Evolutionary conservation across 1,284 basidiomycete species (phyloP).

Genomic region (Schizophyllum amplum): DNA sequence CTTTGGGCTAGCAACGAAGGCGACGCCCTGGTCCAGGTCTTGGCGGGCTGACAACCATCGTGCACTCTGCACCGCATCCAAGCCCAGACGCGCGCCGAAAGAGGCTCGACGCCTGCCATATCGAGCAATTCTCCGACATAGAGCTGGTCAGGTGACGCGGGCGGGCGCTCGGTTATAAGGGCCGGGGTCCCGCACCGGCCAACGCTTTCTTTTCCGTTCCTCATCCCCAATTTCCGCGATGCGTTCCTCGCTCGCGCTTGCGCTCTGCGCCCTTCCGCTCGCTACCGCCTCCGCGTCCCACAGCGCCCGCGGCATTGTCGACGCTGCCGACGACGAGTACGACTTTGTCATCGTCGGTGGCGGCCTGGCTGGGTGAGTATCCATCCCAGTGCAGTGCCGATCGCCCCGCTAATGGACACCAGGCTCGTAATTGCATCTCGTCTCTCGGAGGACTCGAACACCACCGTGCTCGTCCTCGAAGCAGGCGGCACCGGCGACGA

Average conservation of each 20-base stretch:
- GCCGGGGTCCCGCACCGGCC: background rate
- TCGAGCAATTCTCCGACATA: background rate
- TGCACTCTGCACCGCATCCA: conserved; percentile 16
- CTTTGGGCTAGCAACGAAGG: conserved; percentile 37
- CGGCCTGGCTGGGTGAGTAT: background rate
- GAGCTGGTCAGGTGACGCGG: background rate
- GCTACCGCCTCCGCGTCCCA: background rate
- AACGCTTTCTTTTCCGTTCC: background rate
- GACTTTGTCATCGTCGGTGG: background rate
- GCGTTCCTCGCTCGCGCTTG: background rate
- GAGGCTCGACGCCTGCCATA: background rate
- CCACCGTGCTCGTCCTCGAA: background rate
- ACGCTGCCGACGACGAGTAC: background rate
- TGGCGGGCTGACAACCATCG: background rate
- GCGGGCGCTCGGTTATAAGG: background rate
- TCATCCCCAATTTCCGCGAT: background rate
- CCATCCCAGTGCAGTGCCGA: background rate
- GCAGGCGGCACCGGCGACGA: background rate
- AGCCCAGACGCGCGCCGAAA: background rate
- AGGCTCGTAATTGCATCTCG: background rate
- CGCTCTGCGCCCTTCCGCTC: background rate
- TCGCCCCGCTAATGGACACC: background rate
- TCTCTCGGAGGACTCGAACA: background rate
- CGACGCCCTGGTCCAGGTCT: conserved; percentile 4
- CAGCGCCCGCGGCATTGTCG: background rate